These are phyloP conservation scores for Erysimum cheiri DNA, from an alignment of 441 rosid species.

Conservation along the genomic window DNA sequence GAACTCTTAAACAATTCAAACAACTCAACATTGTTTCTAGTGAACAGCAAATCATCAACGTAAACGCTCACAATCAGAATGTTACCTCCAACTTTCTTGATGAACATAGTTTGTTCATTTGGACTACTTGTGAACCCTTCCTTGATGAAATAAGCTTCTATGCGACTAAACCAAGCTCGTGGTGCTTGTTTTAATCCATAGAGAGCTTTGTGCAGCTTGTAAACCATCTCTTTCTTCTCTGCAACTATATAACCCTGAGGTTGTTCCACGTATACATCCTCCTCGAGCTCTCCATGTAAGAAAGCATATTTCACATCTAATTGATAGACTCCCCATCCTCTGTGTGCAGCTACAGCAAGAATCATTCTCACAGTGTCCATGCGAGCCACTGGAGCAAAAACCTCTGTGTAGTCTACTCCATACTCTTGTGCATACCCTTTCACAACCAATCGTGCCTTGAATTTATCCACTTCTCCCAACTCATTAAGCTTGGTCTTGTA, in stretches of 20 bases:
- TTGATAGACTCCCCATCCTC: too few relatives aligned
- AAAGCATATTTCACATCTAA: too few relatives aligned
- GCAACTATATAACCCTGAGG: not conserved
- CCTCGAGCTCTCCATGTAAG: too few relatives aligned
- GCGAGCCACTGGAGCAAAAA: slow-evolving; percentile 8
- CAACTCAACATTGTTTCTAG: slow-evolving; percentile 9
- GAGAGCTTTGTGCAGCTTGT: not conserved
- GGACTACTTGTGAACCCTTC: slow-evolving; percentile 15
- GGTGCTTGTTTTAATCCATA: not conserved
- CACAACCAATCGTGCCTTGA: slow-evolving; percentile 5
- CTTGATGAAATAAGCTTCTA: slow-evolving; percentile 8
- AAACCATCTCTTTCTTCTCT: not conserved
- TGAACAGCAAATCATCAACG: slow-evolving; percentile 24
- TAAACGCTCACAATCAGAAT: slow-evolving; percentile 9
- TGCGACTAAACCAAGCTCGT: slow-evolving; percentile 26
- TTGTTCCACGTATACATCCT: not conserved
- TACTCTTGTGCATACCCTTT: not conserved
- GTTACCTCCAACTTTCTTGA: slow-evolving; percentile 3
- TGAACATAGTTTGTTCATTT: slow-evolving; percentile 15
- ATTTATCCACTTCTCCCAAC: slow-evolving; percentile 19
- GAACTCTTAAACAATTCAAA: not conserved
- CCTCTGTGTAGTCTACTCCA: not conserved
- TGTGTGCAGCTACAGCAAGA: not conserved
- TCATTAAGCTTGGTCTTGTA: slow-evolving; percentile 23
- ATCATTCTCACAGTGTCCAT: slow-evolving; percentile 7